Base-by-base conservation (phyloP, 2,329 filamentous ascomycete species). In the Dactylellina leptospora region DNA sequence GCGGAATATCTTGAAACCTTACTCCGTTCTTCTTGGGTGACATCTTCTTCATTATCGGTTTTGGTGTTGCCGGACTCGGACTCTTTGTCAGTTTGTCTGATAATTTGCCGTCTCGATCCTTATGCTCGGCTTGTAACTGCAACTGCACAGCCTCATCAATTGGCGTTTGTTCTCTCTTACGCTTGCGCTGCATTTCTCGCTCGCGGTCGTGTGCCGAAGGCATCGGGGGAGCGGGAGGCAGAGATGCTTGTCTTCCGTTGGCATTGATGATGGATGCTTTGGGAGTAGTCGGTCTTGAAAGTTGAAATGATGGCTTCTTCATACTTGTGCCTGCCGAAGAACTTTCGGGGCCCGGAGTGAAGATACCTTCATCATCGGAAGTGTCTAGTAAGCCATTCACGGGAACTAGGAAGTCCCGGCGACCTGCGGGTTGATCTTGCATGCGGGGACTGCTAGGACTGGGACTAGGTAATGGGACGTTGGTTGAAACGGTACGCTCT, bases 311-410 rank as follows among this genome's bases (percentile, higher is more conserved):
- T 18, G 53, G 51, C 23, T 58, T 58, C 40, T 51, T 54, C 54
- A 71, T 50, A 42, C 66, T 71, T 13, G 68, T 72, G 4, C 45
- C 68, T 28, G 68, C 47, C 53, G 68, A 72, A 10, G 45, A 59
- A 25, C 64, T 64, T 48, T 63, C 68, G 30, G 68, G 68, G n/a
- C 68, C 68, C n/a, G 68, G 68, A 5, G 68, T 72, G 40, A 72
- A 72, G 33, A 72, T 55, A 11, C 59, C 68, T 63, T 71, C 66
- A 44, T 72, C 68, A 40, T 72, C 68, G 13, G 68, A 72, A 23
- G 68, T 72, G 53, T 72, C 68, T 47, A 72, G 28, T 20, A 72
- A 25, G 40, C 48, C 48, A 53, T 47, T 47, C 10, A 25, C 16
- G 22, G 68, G 68, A 33, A 72, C 54, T 23, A 72, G 33, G 18